These are phyloP conservation scores for Cutaneotrichosporon curvatum DNA, from an alignment of 1,284 basidiomycete genomes.

Conservation along the genomic window DNA sequence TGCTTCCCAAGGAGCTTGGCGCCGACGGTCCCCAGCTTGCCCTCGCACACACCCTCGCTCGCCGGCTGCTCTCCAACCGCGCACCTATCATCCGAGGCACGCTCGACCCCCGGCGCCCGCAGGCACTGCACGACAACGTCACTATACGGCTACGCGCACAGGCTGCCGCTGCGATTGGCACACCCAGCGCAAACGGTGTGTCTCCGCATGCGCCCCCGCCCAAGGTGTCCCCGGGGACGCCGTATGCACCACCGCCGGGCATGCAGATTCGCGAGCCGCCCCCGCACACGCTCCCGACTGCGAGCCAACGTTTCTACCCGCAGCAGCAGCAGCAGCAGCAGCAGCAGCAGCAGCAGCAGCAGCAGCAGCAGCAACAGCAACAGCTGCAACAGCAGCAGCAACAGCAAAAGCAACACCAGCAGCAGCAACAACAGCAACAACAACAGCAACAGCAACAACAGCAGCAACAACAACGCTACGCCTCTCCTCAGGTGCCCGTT, in stretches of 20 bases:
- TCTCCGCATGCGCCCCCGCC: constrained; percentile 6
- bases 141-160: constrained; percentile 13
- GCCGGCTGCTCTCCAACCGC: constrained; percentile 12
- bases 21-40: neutral
- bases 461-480: neutral
- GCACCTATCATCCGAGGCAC: constrained; percentile 34
- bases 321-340: constrained; percentile 2
- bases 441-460: neutral
- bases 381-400: neutral
- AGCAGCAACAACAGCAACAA: neutral
- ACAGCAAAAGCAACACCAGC: neutral
- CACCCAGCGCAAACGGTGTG: constrained; percentile 8
- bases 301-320: constrained; percentile 1
- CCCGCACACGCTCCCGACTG: constrained; percentile 12
- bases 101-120: constrained; percentile 34
- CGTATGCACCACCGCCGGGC: constrained; percentile 7
- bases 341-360: too few species aligned
- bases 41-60: constrained; percentile 28
- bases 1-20: neutral
- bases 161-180: constrained; percentile 9
- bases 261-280: constrained; percentile 13
- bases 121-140: constrained; percentile 34
- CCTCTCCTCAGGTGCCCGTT: neutral
- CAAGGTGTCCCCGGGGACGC: constrained; percentile 4
- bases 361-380: neutral